phyloP scores from a whole-genome alignment of 169 alveolate genomes.

The Plasmodium gonderi region DNA sequence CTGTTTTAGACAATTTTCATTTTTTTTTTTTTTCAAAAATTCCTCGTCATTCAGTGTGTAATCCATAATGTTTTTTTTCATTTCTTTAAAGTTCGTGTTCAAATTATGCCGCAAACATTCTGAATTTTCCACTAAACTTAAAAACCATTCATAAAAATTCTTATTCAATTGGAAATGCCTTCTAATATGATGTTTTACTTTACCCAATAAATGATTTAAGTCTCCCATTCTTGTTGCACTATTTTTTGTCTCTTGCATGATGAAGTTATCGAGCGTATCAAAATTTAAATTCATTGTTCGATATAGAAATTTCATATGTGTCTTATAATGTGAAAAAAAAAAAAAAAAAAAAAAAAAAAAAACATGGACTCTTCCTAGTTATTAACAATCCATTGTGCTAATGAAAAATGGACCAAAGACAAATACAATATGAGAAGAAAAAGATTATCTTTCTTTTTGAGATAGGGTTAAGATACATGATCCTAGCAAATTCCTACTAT shows the following conservation, averaged over 20 bases:
- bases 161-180: conserved; percentile 41
- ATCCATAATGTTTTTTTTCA: background rate
- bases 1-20: conserved; percentile 18
- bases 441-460: background rate
- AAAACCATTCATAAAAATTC: conserved; percentile 31
- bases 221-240: background rate
- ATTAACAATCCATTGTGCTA: background rate
- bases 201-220: background rate
- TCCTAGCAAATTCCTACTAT: background rate
- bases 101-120: background rate
- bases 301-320: background rate
- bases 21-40: conserved; percentile 40
- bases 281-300: background rate
- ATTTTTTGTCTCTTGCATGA: background rate
- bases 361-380: background rate
- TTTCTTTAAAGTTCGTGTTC: background rate
- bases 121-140: background rate
- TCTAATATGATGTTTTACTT: conserved; percentile 13
- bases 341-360: background rate
- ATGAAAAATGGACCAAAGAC: too few relatives aligned
- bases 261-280: background rate
- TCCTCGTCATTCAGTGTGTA: background rate
- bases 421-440: background rate
- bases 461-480: background rate
- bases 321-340: background rate